A percentile compares a stretch with the other conserved stretches of the same genome.
Evolutionary conservation across 352 stramenopile genomes (phyloP).

Genomic region (Phytopythium vexans): DNA sequence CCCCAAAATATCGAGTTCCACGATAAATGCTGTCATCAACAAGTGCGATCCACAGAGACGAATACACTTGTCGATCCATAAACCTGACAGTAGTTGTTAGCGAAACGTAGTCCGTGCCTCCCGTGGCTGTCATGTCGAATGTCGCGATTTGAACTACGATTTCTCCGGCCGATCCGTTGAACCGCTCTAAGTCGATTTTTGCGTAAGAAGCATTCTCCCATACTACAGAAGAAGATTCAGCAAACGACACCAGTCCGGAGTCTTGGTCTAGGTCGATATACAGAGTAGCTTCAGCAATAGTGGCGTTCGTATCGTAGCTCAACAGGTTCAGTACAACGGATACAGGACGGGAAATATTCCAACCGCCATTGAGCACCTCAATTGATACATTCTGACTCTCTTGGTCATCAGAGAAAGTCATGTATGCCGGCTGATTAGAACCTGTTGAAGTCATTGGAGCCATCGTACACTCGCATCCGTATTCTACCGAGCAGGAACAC

Average conservation of each 20-base stretch:
- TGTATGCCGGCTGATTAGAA: constrained; percentile 8
- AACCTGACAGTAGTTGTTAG: constrained; percentile 22
- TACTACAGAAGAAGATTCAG: constrained; percentile 14
- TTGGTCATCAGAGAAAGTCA: constrained; percentile 49
- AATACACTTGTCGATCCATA: constrained; percentile 27
- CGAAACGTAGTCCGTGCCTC: constrained; percentile 33
- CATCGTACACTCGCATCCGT: constrained; percentile 34
- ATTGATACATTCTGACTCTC: constrained; percentile 27
- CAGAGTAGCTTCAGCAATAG: constrained; percentile 17
- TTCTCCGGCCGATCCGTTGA: constrained; percentile 43
- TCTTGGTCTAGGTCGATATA: constrained; percentile 21
- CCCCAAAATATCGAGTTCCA: constrained; percentile 29
- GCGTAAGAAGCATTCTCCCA: constrained; percentile 33
- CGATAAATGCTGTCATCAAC: constrained; percentile 44
- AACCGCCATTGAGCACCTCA: constrained; percentile 33
- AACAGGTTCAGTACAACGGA: constrained; percentile 17
- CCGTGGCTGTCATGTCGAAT: constrained; percentile 33
- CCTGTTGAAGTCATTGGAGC: constrained; percentile 14
- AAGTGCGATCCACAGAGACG: constrained; percentile 35
- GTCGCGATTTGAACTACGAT: constrained; percentile 41
- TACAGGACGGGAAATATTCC: constrained; percentile 15
- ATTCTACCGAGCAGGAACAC: constrained; percentile 19
- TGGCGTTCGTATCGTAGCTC: constrained; percentile 11
- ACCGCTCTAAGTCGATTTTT: constrained; percentile 36
- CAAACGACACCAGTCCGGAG: constrained; percentile 33